Base-by-base conservation (phyloP, 2,329 filamentous ascomycete species). In the Sarocladiaceae sp. region DNA sequence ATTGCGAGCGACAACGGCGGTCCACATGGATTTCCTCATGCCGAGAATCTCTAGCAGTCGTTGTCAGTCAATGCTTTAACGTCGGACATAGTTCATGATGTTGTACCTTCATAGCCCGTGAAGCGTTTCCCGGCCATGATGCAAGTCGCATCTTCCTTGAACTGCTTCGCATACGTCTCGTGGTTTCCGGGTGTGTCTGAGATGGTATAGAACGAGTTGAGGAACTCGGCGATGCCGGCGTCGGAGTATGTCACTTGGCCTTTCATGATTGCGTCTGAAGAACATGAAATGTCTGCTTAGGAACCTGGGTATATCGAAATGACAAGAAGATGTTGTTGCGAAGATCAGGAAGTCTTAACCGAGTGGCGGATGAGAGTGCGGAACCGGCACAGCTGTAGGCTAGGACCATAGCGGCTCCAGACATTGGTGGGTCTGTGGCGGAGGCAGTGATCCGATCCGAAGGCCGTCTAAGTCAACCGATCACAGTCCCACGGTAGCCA, bases 11-110 rank as follows among this genome's bases (percentile, higher is more conserved):
- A 47, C 45, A 13, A 63, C 58, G 4, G 47, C 46, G 1, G 51
- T 46, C 60, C 59, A 63, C 56, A 65, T 62, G 29, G 51, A 52
- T 16, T 55, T 45, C 16, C 62, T 54, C 16, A 51, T 43, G 1
- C 51, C 31, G 13, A 48, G 51, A 29, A 65, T 62, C 39, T 58
- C 61, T 62, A 9, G 15, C 16, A 3, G 4, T 40, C 21, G 27
- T 50, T 47, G 16, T 53, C 46, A 48, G 16, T 32, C n/a, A 29
- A 5, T 15, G 24, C 12, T 32, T 6, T 10, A 9, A 3, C 10
- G 10, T 15, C 3, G 15, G 16, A 6, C 16, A 20, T 35, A 6
- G n/a, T 19, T 12, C 23, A 21, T 12, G 12, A 13, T 9, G 12
- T n/a, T 52, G 19, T 47, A 59, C 59, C 51, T 3, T 55, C 51